phyloP scores from a whole-genome alignment of 192 early-diverging fungal species.

The Podila clonocystis region DNA sequence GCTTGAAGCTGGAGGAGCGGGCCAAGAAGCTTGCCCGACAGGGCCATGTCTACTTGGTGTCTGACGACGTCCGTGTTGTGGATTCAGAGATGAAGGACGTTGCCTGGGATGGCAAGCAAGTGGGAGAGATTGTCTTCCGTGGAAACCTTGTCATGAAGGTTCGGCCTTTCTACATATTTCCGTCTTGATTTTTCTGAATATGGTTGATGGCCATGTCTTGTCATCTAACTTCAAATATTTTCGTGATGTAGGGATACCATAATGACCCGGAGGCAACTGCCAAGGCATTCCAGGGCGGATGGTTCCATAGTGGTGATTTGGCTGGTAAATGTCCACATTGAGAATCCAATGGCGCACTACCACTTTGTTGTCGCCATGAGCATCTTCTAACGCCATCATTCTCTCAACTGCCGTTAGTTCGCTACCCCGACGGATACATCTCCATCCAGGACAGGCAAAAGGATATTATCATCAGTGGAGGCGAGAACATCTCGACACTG shows the following conservation, averaged over 20 bases:
- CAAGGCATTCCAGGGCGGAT: slow-evolving; percentile 63
- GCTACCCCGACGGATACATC: slow-evolving; percentile 67
- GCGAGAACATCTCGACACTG: slow-evolving; percentile 67
- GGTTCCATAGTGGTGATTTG: slow-evolving; percentile 70
- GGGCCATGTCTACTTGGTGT: slow-evolving; percentile 58
- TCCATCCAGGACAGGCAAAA: slow-evolving; percentile 68
- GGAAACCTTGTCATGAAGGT: slow-evolving; percentile 70
- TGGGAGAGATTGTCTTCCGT: slow-evolving; percentile 66
- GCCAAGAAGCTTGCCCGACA: slow-evolving; percentile 59
- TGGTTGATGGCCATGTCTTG: background rate
- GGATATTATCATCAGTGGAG: slow-evolving; percentile 72
- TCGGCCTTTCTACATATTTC: background rate
- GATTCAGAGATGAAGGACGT: slow-evolving; percentile 56
- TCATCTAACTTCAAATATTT: background rate
- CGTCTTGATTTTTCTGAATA: background rate
- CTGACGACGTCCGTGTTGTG: slow-evolving; percentile 64
- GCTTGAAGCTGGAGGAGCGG: slow-evolving; percentile 38
- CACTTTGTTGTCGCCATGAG: background rate
- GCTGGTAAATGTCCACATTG: slow-evolving; percentile 26
- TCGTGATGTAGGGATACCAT: slow-evolving; percentile 21
- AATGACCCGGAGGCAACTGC: slow-evolving; percentile 65
- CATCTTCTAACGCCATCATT: background rate
- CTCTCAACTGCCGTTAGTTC: slow-evolving; percentile 27
- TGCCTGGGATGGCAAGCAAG: slow-evolving; percentile 57
- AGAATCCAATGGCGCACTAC: background rate